Percentiles rank a stretch among this genome's conserved stretches.
phyloP scores from a whole-genome alignment of 257 asterid genomes.

The Thymus mandschuricus region DNA sequence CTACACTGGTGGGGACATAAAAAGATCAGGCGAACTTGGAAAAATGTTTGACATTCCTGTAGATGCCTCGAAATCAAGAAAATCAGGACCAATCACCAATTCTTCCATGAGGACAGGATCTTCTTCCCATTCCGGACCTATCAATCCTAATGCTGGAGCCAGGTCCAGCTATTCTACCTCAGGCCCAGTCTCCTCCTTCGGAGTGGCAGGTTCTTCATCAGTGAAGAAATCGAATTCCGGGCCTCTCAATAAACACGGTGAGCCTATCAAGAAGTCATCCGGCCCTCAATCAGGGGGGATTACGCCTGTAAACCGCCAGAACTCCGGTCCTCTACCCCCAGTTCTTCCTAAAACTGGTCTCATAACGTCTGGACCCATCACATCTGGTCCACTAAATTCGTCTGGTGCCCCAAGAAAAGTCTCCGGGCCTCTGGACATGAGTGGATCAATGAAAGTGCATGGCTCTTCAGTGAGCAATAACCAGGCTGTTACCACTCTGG shows the following conservation, averaged over 20 bases:
- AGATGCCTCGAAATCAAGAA: slow-evolving; percentile 77
- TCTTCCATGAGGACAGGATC: slow-evolving; percentile 68
- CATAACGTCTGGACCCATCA: slow-evolving; percentile 81
- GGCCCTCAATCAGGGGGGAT: slow-evolving; percentile 92
- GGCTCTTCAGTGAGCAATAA: slow-evolving; percentile 58
- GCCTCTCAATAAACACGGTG: slow-evolving; percentile 86
- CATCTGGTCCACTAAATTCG: slow-evolving; percentile 81
- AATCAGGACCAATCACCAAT: slow-evolving; percentile 74
- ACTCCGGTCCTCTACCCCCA: slow-evolving; percentile 83
- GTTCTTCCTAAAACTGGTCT: slow-evolving; percentile 89
- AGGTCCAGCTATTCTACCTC: slow-evolving; percentile 83
- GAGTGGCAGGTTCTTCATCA: slow-evolving; percentile 61
- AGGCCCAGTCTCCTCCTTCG: slow-evolving; percentile 71
- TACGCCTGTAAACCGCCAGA: slow-evolving; percentile 69
- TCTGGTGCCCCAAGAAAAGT: slow-evolving; percentile 80
- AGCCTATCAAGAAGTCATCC: slow-evolving; percentile 78
- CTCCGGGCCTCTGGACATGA: slow-evolving; percentile 78
- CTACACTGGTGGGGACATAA: slow-evolving; percentile 92
- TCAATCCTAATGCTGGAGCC: slow-evolving; percentile 58
- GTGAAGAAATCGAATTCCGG: slow-evolving; percentile 84
- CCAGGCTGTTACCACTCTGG: slow-evolving; percentile 78
- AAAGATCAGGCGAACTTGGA: slow-evolving; percentile 93
- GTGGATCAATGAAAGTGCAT: slow-evolving; percentile 57
- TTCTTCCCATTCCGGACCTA: slow-evolving; percentile 79
- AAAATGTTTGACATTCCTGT: slow-evolving; percentile 90